Conservation (phyloP, 108 stramenopile species). For the Fistulifera pelliculosa region DNA sequence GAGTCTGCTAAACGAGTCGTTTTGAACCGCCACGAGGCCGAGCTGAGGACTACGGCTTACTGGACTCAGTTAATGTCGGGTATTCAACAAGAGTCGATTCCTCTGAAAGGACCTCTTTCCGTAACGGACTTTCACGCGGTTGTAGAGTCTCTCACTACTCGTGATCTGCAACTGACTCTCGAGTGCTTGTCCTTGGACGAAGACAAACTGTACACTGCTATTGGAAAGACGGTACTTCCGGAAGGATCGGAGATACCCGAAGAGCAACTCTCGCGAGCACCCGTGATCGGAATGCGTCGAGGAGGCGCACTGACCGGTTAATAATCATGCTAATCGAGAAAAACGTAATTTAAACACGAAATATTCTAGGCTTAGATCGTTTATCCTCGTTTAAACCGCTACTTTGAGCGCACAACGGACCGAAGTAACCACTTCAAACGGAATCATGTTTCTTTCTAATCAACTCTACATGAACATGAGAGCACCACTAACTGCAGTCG, state of each 20-base stretch:
- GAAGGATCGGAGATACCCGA: slow-evolving; percentile 28
- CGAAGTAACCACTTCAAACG: no score
- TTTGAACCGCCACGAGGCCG: slow-evolving; percentile 89
- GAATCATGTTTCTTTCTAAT: no score
- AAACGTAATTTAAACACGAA: no score
- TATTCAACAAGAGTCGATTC: slow-evolving; percentile 86
- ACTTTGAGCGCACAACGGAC: no score
- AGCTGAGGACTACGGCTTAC: slow-evolving; percentile 78
- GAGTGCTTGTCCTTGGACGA: slow-evolving; percentile 72
- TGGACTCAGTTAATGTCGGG: slow-evolving; percentile 93
- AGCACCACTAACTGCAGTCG: slow-evolving; percentile 37
- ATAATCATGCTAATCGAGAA: background rate
- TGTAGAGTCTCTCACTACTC: slow-evolving; percentile 78
- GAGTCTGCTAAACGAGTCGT: slow-evolving; percentile 93
- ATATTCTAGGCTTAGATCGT: no score
- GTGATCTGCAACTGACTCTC: slow-evolving; percentile 78
- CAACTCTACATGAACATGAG: slow-evolving; percentile 33
- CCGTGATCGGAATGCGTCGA: slow-evolving; percentile 80
- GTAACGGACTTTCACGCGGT: slow-evolving; percentile 87
- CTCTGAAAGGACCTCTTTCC: slow-evolving; percentile 81
- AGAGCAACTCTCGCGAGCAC: slow-evolving; percentile 58
- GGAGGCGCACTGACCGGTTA: slow-evolving; percentile 73
- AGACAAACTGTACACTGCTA: slow-evolving; percentile 71
- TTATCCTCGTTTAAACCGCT: no score
- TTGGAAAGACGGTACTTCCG: slow-evolving; percentile 76